Evolutionary conservation across 2,329 filamentous ascomycete genomes (phyloP).

Genomic region (Aspergillus sojae): DNA sequence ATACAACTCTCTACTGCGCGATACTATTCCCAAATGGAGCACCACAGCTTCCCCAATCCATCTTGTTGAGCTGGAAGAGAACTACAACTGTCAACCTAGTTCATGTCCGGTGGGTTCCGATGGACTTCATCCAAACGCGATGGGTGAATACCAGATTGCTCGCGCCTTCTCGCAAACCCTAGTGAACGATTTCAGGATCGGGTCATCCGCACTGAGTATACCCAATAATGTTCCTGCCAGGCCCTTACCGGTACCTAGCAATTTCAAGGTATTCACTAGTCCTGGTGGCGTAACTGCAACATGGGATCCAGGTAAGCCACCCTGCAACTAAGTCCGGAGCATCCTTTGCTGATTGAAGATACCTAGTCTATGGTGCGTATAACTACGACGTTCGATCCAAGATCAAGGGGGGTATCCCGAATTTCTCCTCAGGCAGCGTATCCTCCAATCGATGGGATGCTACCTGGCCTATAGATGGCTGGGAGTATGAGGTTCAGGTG

Average conservation of each 20-base stretch:
- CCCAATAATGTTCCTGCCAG: not conserved
- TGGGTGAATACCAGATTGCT: constrained; percentile 4
- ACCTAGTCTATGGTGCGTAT: not conserved
- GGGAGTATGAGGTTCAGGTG: too few relatives aligned
- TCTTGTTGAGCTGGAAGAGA: not conserved
- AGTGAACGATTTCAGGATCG: not conserved
- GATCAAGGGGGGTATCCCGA: not conserved
- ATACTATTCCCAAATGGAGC: not conserved
- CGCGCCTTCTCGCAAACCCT: constrained; percentile 1
- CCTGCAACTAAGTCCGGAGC: not conserved
- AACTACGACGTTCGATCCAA: not conserved
- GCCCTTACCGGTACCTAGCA: not conserved
- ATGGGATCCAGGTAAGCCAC: not conserved
- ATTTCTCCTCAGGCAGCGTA: not conserved
- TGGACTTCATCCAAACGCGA: constrained; percentile 6
- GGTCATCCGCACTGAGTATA: not conserved
- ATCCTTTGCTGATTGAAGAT: not conserved
- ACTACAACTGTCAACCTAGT: not conserved
- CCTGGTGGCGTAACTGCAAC: not conserved
- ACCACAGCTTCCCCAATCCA: not conserved
- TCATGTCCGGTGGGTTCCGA: constrained; percentile 3
- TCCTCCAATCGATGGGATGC: not conserved
- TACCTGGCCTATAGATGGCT: too few relatives aligned
- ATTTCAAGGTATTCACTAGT: not conserved
- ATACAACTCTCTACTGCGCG: constrained; percentile 3